Evolutionary conservation across 805 yeast species (phyloP), one percentile per base, ranked within the genome.

Genomic region (Scheffersomyces lignosus): DNA sequence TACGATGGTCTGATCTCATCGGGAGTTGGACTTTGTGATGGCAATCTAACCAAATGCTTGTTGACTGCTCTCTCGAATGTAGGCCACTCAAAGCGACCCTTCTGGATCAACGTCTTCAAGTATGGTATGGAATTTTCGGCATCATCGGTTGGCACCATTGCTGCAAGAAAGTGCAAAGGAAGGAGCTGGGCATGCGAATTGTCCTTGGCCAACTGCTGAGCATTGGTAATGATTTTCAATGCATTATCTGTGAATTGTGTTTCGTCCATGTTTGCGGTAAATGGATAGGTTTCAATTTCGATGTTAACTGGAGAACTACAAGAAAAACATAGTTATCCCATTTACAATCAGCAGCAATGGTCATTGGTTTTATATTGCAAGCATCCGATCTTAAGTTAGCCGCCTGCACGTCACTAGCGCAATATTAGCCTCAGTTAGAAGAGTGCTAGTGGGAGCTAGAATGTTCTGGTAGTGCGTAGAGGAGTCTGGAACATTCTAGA

Each of bases 241-340:
- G 97, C 98, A 61, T 93, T 86, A 61, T 93, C 98, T 44, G 99
- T 93, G 50, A 87, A 86, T 73, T 87, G 90, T 41, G 90, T 62
- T 51, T 77, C 77, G 56, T 79, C 83, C 83, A 79, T 54, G 17
- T 20, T 20, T n/a, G n/a, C n/a, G n/a, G n/a, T n/a, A n/a, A n/a
- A n/a, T n/a, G n/a, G n/a, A n/a, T n/a, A n/a, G n/a, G n/a, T 23
- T 10, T 10, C n/a, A 22, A 5, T 31, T 25, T 9, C n/a, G 30
- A 10, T 10, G 16, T 13, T 10, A 9, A 27, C n/a, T 27, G 30
- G 26, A 27, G 16, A 13, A 9, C 9, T 10, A 9, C n/a, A 14
- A 9, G n/a, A 9, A 9, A 27, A 10, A 10, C 10, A 23, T 23
- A 10, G n/a, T 23, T 10, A 10, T 23, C n/a, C 12, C n/a, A 23